A percentile compares a stretch with the other conserved stretches of the same genome.
Evolutionary conservation across 73 alveolate genomes (phyloP).

Genomic region (Loxodes magnus): DNA sequence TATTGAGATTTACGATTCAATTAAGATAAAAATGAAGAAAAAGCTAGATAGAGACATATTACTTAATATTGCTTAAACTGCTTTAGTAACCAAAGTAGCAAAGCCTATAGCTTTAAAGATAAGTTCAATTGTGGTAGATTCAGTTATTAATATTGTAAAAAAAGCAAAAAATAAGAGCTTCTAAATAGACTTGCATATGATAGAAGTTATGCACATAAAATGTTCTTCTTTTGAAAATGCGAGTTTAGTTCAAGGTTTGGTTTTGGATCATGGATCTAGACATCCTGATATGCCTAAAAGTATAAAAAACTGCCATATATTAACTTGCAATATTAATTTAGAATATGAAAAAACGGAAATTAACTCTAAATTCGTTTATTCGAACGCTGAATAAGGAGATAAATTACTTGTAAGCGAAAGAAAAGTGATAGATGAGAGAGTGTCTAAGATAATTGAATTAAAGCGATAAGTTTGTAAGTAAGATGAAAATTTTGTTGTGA

Average conservation of each 20-base stretch:
- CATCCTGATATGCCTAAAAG: constrained; percentile 91
- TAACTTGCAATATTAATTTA: constrained; percentile 94
- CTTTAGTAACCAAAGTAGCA: constrained; percentile 74
- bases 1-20: constrained; percentile 29
- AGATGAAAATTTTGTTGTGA: constrained; percentile 90
- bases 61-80: constrained; percentile 82
- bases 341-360: constrained; percentile 99
- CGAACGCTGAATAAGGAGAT: constrained; percentile 98
- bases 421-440: constrained; percentile 93
- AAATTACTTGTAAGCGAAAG: constrained; percentile 94
- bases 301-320: constrained; percentile 86
- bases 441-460: constrained; percentile 87
- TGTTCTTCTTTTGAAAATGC: constrained; percentile 96
- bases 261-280: constrained; percentile 99
- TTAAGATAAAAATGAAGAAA: constrained; percentile 37
- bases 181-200: constrained; percentile 86
- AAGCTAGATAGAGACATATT: constrained; percentile 82
- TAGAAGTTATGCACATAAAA: constrained; percentile 98
- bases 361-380: constrained; percentile 98
- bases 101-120: constrained; percentile 44
- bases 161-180: constrained; percentile 40
- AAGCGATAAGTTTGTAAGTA: constrained; percentile 90
- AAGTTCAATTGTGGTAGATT: constrained; percentile 78
- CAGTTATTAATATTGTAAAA: constrained; percentile 60
- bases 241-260: constrained; percentile 96